Base-by-base conservation (phyloP, 805 yeast genomes). In the Starmerella vitae region DNA sequence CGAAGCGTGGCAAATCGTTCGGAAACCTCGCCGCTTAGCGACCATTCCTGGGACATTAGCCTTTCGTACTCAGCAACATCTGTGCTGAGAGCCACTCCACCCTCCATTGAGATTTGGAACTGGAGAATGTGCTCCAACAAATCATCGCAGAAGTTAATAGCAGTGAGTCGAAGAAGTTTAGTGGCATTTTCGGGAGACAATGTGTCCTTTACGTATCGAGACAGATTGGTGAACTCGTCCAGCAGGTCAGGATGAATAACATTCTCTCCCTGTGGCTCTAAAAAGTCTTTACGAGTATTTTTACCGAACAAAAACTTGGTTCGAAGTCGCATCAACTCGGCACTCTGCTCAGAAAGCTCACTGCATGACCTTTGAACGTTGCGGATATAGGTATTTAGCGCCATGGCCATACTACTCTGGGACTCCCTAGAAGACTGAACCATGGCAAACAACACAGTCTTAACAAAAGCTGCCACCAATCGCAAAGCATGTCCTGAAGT, bases 51-150 rank as follows among this genome's bases (percentile, higher is more conserved):
- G 31, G 80, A 67, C 12, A 71, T 65, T 3, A 49, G 38, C 13
- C 71, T 65, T 56, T 83, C 88, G 53, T 78, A 82, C 33, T 80
- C 71, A 28, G 80, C 78, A 6, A 81, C 74, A 59, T 86, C 96
- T 51, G 78, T 80, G 0, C 93, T 81, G 12, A 83, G 70, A 12
- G 79, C 72, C 44, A 78, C 67, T 22, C 94, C 94, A 38, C 96
- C 97, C 5, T 76, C 72, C 1, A 84, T 74, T 49, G 74, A 80
- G 46, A 86, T 82, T 30, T 72, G 74, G 55, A 73, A 81, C 51
- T 76, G 79, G 44, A 76, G 75, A 56, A 78, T 77, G 55, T 86
- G 95, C 20, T 67, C 71, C 49, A 83, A 62, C 34, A 88, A 60
- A 32, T 72, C 64, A 20, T 66, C 66, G 49, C 78, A 67, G 29